A percentile compares a stretch with the other conserved stretches of the same genome.
Conservation (phyloP, 2,329 filamentous ascomycete genomes). For the Fusarium chlamydosporum region DNA sequence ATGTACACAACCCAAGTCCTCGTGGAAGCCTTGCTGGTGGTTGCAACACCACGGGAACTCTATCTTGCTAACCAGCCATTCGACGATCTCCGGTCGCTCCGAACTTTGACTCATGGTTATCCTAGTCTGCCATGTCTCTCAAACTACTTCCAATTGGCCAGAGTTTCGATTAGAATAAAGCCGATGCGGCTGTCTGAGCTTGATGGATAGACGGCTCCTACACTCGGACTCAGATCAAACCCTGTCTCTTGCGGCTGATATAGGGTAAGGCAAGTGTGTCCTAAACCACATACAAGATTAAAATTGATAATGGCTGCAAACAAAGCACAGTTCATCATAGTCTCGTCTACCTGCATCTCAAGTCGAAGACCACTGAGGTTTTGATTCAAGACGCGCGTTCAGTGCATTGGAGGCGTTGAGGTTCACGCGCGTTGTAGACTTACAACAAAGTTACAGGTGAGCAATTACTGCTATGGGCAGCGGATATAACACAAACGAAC, state of each 20-base stretch:
- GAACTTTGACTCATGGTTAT: slow-evolving; percentile 1
- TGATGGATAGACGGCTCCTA: slow-evolving; percentile 3
- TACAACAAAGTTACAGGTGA: neutral
- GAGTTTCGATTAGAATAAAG: neutral
- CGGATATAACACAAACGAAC: neutral
- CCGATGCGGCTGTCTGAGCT: slow-evolving; percentile 8
- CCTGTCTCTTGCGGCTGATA: neutral
- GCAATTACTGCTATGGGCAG: neutral
- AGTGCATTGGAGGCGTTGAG: neutral
- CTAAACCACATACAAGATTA: neutral
- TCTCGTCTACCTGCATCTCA: neutral
- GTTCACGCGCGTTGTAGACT: neutral
- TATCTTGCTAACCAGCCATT: slow-evolving; percentile 5
- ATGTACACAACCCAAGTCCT: neutral
- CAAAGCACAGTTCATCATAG: neutral
- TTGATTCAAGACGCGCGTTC: neutral
- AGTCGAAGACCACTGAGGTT: neutral
- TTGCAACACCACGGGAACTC: slow-evolving; percentile 16
- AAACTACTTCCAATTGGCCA: neutral
- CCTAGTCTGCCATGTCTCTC: slow-evolving; percentile 3
- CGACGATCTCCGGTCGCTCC: neutral
- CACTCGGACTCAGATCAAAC: slow-evolving; percentile 1
- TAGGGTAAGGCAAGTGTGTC: slow-evolving; percentile 17
- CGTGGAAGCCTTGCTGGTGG: neutral
- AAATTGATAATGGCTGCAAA: too few species aligned